phyloP scores from a whole-genome alignment of 768 basidiomycete genomes.

The Pleurotus platypus region DNA sequence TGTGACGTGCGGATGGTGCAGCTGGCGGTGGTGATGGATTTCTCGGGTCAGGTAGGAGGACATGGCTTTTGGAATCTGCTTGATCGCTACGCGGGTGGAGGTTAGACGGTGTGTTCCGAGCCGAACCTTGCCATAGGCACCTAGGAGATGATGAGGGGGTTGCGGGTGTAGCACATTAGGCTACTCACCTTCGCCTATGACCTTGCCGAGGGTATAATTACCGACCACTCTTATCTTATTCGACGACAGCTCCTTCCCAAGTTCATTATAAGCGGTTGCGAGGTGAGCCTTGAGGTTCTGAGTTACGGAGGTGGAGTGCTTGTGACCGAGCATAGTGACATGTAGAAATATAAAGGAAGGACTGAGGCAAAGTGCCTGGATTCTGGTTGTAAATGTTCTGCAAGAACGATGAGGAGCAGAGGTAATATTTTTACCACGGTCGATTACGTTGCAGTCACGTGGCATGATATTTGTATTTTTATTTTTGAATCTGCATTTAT shows the following conservation, averaged over 20 bases:
- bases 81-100: slow-evolving; percentile 90
- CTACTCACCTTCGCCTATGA: slow-evolving; percentile 87
- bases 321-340: slow-evolving; percentile 47
- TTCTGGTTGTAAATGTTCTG: too few species aligned
- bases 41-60: slow-evolving; percentile 91
- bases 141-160: slow-evolving; percentile 31
- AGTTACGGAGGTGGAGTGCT: slow-evolving; percentile 54
- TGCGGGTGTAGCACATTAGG: slow-evolving; percentile 10
- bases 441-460: too few species aligned
- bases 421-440: too few species aligned
- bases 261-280: slow-evolving; percentile 93
- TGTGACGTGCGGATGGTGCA: slow-evolving; percentile 94
- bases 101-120: slow-evolving; percentile 93
- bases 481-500: too few species aligned
- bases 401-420: too few species aligned
- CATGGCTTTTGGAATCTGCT: slow-evolving; percentile 95
- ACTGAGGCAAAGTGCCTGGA: slow-evolving; percentile 13
- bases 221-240: slow-evolving; percentile 88
- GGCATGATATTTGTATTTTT: too few species aligned
- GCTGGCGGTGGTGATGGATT: slow-evolving; percentile 96
- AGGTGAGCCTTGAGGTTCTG: slow-evolving; percentile 87
- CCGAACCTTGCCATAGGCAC: slow-evolving; percentile 93
- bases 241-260: slow-evolving; percentile 93
- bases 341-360: slow-evolving; percentile 13
- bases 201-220: slow-evolving; percentile 90